Base-by-base conservation (phyloP, 768 basidiomycete genomes). In the Nidularia sp. region DNA sequence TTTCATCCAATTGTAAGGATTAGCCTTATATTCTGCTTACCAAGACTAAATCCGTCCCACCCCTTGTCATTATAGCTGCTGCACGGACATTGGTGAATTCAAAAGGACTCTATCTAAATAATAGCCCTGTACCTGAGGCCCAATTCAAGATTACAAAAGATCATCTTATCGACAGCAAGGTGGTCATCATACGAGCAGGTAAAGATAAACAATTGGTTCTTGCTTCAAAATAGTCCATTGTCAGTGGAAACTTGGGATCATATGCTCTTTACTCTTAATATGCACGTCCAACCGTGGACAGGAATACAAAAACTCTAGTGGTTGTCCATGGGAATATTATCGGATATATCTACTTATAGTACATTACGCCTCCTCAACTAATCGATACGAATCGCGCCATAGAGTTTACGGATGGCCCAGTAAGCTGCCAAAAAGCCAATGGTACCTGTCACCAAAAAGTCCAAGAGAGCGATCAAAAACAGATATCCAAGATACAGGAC, bases 371-470 rank as follows among this genome's bases (percentile, higher is more conserved):
- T 18, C 22, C 25, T 45, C 36, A 52, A 51, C 57, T 70, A 81
- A 69, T 93, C 90, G 48, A 92, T 81, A 36, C 91, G 85, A 56
- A 93, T 90, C 32, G 89, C 83, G 52, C 78, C 79, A 65, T 98
- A 98, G 52, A 98, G 68, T 67, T 75, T 81, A 54, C 88, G 78
- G 41, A 97, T 81, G n/a, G 90, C 91, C 86, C 90, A 95, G 59
- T 93, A 95, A 4, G 88, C 83, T 18, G 93, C 88, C 39, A 94
- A 74, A 75, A 94, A 97, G 7, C 94, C 94, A 58, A 97, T 92
- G 8, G 91, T 88, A 36, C 92, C 91, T 50, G 92, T 93, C 51
- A 93, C 77, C 25, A 98, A 74, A 78, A 96, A 98, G 62, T 90
- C 83, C 33, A 96, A 72, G n/a, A 93, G 63, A 12, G 84, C 81